Evolutionary conservation across 495 filamentous ascomycete genomes (phyloP).

Genomic region (Trichoderma gamsii): DNA sequence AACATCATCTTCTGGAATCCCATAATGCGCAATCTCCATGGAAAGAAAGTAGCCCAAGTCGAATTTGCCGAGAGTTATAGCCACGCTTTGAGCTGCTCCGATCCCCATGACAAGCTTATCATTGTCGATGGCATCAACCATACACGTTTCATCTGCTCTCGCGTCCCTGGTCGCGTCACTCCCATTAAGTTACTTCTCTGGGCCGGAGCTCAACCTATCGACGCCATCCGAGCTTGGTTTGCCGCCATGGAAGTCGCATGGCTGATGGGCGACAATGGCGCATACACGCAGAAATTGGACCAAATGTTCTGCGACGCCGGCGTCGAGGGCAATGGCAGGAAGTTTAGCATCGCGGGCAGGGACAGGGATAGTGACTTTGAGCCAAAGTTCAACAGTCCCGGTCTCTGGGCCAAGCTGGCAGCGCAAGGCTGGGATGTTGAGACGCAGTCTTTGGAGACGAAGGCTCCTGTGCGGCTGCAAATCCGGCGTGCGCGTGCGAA

Average conservation of each 20-base stretch:
- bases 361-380: slow-evolving; percentile 8
- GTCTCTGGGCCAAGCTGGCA: neutral
- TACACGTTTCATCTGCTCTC: slow-evolving; percentile 1
- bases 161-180: neutral
- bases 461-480: neutral
- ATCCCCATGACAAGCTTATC: neutral
- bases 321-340: slow-evolving; percentile 6
- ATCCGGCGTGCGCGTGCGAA: neutral
- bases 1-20: slow-evolving; percentile 50
- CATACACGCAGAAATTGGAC: slow-evolving; percentile 3
- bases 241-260: slow-evolving; percentile 43
- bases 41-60: neutral
- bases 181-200: slow-evolving; percentile 51
- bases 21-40: neutral
- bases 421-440: slow-evolving; percentile 9
- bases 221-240: slow-evolving; percentile 65
- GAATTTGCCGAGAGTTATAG: slow-evolving; percentile 11
- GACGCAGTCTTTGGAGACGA: slow-evolving; percentile 13
- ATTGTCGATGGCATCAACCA: slow-evolving; percentile 11
- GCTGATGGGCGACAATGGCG: neutral
- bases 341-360: slow-evolving; percentile 10
- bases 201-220: slow-evolving; percentile 39
- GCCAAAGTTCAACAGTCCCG: neutral
- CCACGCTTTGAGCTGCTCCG: slow-evolving; percentile 6
- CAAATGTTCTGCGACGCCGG: neutral